These are phyloP conservation scores for Polygonum aviculare DNA, from an alignment of 148 eudicot species.

Conservation along the genomic window DNA sequence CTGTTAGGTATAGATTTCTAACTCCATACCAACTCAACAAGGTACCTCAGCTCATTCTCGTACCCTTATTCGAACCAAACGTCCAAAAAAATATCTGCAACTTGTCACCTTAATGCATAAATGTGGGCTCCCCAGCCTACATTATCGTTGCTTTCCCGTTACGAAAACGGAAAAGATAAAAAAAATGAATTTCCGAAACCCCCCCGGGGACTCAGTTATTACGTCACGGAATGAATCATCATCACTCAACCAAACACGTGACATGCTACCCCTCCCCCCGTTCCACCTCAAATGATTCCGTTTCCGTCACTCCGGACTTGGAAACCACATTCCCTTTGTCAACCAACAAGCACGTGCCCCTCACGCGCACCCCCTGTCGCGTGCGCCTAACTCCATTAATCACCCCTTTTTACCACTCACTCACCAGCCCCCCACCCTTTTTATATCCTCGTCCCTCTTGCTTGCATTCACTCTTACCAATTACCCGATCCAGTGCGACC, in stretches of 20 bases:
- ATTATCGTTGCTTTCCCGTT: too few species aligned
- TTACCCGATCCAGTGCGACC: too few species aligned
- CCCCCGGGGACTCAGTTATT: not conserved
- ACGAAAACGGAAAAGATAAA: not conserved
- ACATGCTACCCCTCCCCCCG: not conserved
- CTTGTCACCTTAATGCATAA: too few species aligned
- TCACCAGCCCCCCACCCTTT: not conserved
- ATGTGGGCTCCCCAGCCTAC: too few species aligned
- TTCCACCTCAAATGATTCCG: slow-evolving; percentile 2
- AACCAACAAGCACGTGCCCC: not conserved
- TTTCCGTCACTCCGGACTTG: not conserved
- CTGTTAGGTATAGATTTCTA: too few species aligned
- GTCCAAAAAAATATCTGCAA: too few species aligned
- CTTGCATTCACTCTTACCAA: too few species aligned
- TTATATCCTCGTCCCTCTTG: not conserved
- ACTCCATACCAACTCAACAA: too few species aligned
- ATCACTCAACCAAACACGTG: slow-evolving; percentile 7
- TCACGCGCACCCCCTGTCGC: not conserved
- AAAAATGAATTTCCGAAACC: not conserved
- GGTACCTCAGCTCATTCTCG: too few species aligned
- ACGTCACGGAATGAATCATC: not conserved
- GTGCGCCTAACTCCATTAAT: not conserved
- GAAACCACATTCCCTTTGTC: not conserved
- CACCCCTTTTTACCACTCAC: not conserved
- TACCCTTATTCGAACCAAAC: too few species aligned